Evolutionary conservation across 345 rosid genomes (phyloP).

Genomic region (Acer yangbiense): DNA sequence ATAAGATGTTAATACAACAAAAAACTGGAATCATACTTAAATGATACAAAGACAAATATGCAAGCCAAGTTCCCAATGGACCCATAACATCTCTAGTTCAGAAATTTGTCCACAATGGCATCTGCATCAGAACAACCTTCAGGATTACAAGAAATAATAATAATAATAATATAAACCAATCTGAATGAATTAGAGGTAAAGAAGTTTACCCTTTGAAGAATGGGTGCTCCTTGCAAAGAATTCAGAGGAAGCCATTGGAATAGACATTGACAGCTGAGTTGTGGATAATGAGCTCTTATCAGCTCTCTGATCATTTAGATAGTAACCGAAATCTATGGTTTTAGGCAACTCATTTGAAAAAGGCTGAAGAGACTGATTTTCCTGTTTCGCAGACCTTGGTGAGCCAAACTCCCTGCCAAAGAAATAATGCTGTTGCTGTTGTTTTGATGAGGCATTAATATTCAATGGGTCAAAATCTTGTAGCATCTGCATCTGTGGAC

Average conservation of each 20-base stretch:
- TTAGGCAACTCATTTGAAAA: constrained; percentile 31
- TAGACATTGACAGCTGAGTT: constrained; percentile 32
- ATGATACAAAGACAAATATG: background rate
- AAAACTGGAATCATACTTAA: background rate
- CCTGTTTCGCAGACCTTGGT: constrained; percentile 19
- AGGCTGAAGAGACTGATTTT: constrained; percentile 27
- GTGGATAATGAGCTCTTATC: constrained; percentile 14
- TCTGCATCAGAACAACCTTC: constrained; percentile 12
- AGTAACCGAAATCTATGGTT: constrained; percentile 22
- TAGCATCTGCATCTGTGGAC: constrained; percentile 9
- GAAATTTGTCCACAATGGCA: constrained; percentile 17
- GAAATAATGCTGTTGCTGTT: constrained; percentile 27
- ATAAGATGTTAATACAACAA: background rate
- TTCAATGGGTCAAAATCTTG: constrained; percentile 22
- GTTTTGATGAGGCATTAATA: constrained; percentile 22
- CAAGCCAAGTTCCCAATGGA: background rate
- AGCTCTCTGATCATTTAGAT: constrained; percentile 17
- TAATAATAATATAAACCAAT: background rate
- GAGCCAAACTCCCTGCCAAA: constrained; percentile 29
- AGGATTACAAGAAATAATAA: background rate
- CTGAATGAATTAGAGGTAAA: background rate
- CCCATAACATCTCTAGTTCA: constrained; percentile 9
- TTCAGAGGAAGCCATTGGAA: constrained; percentile 27
- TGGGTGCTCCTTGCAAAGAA: constrained; percentile 7
- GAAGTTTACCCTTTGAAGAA: constrained; percentile 17